Evolutionary conservation across 768 basidiomycete genomes (phyloP), one percentile per base, ranked within the genome.

Genomic region (Wakefieldia striispora): DNA sequence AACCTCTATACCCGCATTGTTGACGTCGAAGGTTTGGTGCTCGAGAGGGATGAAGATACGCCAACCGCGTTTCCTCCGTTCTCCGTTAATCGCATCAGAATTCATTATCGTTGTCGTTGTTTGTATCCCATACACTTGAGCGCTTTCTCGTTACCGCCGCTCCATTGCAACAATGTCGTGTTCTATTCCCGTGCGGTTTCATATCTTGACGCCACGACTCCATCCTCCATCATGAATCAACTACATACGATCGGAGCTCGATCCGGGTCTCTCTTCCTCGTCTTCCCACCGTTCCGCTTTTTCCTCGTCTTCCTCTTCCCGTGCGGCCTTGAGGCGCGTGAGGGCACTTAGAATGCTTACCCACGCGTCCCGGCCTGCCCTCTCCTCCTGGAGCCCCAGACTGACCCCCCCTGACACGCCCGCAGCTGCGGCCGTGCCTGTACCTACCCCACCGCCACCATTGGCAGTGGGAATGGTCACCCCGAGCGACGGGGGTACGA

Each of bases 341-440:
- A 91, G 77, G 53, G 86, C 84, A 54, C 80, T 75, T 14, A 89
- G 73, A 48, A 91, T 82, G 17, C 83, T 82, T 46, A 78, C 76
- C 89, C 89, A 91, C 50, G 89, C 86, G 64, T 88, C 84, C 4
- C 84, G 73, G 54, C 88, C 86, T 9, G 86, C 72, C 42, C 88
- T 75, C 62, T 85, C 85, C 69, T 91, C 88, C 60, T 90, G 89
- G 38, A 91, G 67, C 17, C 88, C 88, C 37, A 81, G 78, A 57
- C 72, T 80, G 60, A 68, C 72, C 21, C 56, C 53, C 3, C 55
- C 47, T 58, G 67, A 33, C 3, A 33, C 11, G 3, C 31, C 31
- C 6, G 31, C 7, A 6, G 12, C 31, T 14, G 31, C n/a, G n/a
- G n/a, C n/a, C n/a, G 27, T 7, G 3, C 31, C 31, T 14, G 31